Evolutionary conservation across 2,329 filamentous ascomycete genomes (phyloP).

Genomic region (Gaeumannomyces tritici): DNA sequence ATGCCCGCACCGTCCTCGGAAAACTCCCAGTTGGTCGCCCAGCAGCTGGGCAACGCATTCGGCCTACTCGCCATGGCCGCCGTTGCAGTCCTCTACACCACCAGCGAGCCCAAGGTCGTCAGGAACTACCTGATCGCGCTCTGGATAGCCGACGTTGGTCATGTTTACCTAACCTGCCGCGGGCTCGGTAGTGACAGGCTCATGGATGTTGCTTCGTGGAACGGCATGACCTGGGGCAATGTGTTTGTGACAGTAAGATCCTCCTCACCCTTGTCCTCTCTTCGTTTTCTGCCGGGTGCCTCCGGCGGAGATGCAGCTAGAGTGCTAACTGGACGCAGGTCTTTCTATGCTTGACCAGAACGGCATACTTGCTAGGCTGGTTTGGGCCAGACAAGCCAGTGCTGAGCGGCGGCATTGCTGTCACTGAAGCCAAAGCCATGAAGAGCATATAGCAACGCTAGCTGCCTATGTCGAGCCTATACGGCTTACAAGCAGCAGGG

Average conservation of each 20-base stretch:
- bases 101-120: constrained; percentile 55
- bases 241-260: constrained; percentile 52
- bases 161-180: constrained; percentile 51
- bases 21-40: constrained; percentile 46
- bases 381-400: constrained; percentile 40
- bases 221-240: constrained; percentile 64
- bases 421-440: constrained; percentile 2
- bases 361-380: constrained; percentile 46
- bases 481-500: no score
- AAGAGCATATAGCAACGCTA: constrained; percentile 10
- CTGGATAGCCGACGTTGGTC: constrained; percentile 57
- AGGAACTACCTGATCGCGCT: constrained; percentile 57
- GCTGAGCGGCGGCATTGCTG: background rate
- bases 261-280: constrained; percentile 2
- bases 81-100: constrained; percentile 53
- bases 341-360: constrained; percentile 46
- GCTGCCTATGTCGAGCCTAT: background rate
- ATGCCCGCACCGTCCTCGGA: constrained; percentile 23
- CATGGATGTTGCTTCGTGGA: constrained; percentile 50
- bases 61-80: constrained; percentile 56
- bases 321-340: constrained; percentile 20
- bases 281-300: background rate
- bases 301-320: background rate
- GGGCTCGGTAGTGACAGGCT: constrained; percentile 47
- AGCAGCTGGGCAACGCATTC: constrained; percentile 63